phyloP scores from a whole-genome alignment of 1,139 yeast genomes.

The Geotrichum histeridarum region DNA sequence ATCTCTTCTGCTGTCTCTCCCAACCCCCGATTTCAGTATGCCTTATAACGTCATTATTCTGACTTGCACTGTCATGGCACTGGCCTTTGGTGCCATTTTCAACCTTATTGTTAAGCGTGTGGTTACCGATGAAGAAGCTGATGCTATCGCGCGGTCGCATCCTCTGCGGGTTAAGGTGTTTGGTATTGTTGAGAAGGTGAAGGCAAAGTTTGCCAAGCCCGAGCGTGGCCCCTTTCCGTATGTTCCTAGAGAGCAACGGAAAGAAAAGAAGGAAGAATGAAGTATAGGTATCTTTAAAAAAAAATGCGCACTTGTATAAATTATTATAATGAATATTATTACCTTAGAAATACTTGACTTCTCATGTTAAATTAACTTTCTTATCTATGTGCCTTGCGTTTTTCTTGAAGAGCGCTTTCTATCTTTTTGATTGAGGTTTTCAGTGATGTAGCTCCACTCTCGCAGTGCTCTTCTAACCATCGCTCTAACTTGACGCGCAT shows the following conservation, averaged over 20 bases:
- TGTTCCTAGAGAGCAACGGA: constrained; percentile 4
- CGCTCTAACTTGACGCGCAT: constrained; percentile 45
- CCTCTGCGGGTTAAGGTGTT: constrained; percentile 6
- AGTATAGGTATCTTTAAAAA: background rate
- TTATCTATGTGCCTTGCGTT: constrained; percentile 4
- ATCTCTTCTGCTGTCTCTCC: constrained; percentile 74
- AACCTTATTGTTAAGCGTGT: constrained; percentile 71
- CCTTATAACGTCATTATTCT: constrained; percentile 95
- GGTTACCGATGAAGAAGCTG: constrained; percentile 74
- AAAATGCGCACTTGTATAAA: background rate
- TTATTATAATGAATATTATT: background rate
- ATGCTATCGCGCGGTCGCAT: constrained; percentile 29
- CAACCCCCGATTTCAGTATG: constrained; percentile 98
- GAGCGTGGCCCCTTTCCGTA: constrained; percentile 27
- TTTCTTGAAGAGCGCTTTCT: constrained; percentile 20
- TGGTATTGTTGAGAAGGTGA: background rate
- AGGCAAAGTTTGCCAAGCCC: constrained; percentile 18
- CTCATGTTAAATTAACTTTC: background rate
- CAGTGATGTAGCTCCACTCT: constrained; percentile 24
- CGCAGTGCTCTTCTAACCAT: constrained; percentile 40
- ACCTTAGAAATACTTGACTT: background rate
- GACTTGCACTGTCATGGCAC: constrained; percentile 88
- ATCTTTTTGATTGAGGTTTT: constrained; percentile 25
- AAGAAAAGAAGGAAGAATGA: background rate
- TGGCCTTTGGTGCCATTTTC: constrained; percentile 82